phyloP scores from a whole-genome alignment of 148 eudicot species.

The Chenopodium formosanum region DNA sequence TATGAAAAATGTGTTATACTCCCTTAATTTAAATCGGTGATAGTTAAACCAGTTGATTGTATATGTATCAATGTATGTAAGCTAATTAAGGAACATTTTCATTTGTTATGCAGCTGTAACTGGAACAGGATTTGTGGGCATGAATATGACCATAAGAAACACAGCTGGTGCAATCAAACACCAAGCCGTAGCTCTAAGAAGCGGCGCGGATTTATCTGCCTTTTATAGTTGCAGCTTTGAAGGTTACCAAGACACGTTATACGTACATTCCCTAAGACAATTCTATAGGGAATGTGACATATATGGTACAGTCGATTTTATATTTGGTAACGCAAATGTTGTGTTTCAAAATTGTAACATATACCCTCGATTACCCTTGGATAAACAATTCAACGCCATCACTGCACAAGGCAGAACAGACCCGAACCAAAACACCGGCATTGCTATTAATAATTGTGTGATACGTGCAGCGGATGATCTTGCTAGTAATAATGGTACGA shows the following conservation, averaged over 20 bases:
- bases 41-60: too few relatives aligned
- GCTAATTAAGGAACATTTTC: background rate
- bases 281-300: constrained; percentile 76
- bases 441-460: constrained; percentile 59
- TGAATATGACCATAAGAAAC: constrained; percentile 63
- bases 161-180: constrained; percentile 75
- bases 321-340: constrained; percentile 77
- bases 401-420: constrained; percentile 84
- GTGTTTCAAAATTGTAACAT: constrained; percentile 71
- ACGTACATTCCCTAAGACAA: constrained; percentile 70
- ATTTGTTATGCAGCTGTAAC: constrained; percentile 49
- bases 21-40: too few relatives aligned
- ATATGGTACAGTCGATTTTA: constrained; percentile 83
- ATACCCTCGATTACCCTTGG: constrained; percentile 57
- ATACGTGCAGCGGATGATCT: constrained; percentile 60
- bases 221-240: constrained; percentile 83
- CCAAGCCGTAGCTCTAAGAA: constrained; percentile 81
- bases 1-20: too few relatives aligned
- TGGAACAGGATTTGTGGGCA: constrained; percentile 57
- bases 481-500: constrained; percentile 30
- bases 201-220: constrained; percentile 65
- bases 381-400: constrained; percentile 65
- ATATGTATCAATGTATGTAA: too few relatives aligned
- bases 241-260: constrained; percentile 83
- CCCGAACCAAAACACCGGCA: constrained; percentile 73